Conservation (phyloP, 2,329 filamentous ascomycete genomes). For the Penicillium sp. region DNA sequence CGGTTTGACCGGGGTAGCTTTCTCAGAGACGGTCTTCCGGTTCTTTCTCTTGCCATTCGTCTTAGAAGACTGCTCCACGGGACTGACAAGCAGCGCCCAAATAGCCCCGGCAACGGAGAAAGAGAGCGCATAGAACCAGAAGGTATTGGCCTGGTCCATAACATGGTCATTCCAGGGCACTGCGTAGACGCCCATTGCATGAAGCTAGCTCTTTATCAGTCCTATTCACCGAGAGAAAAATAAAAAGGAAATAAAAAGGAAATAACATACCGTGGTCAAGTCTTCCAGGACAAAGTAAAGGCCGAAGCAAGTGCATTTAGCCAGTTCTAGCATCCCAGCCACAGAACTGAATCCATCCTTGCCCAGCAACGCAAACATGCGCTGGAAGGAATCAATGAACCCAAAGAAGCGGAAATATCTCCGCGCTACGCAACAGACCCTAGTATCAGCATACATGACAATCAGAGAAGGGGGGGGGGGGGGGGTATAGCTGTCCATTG, state of each 20-base stretch:
- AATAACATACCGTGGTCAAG: conserved; percentile 57
- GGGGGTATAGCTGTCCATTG: background rate
- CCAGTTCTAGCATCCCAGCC: conserved; percentile 51
- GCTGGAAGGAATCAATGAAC: conserved; percentile 61
- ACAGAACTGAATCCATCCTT: conserved; percentile 27
- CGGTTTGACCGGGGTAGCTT: background rate
- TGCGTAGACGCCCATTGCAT: conserved; percentile 54
- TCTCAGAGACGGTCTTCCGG: conserved; percentile 23
- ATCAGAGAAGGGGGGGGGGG: background rate
- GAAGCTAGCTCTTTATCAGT: conserved; percentile 30
- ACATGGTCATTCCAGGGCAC: conserved; percentile 48
- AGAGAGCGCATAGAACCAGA: conserved; percentile 66
- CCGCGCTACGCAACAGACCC: conserved; percentile 44
- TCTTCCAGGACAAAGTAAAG: conserved; percentile 69
- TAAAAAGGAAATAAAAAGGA: too few species aligned
- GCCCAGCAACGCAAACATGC: conserved; percentile 48
- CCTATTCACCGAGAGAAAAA: background rate
- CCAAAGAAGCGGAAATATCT: conserved; percentile 69
- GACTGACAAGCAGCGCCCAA: conserved; percentile 23
- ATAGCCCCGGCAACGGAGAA: conserved; percentile 48
- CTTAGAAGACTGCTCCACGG: conserved; percentile 22
- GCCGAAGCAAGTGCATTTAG: conserved; percentile 61
- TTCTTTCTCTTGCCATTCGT: conserved; percentile 23
- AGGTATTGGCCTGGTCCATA: conserved; percentile 62
- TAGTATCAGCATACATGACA: conserved; percentile 6